These are phyloP conservation scores for Malassezia sympodialis DNA, from an alignment of 1,284 basidiomycete genomes.

Conservation along the genomic window DNA sequence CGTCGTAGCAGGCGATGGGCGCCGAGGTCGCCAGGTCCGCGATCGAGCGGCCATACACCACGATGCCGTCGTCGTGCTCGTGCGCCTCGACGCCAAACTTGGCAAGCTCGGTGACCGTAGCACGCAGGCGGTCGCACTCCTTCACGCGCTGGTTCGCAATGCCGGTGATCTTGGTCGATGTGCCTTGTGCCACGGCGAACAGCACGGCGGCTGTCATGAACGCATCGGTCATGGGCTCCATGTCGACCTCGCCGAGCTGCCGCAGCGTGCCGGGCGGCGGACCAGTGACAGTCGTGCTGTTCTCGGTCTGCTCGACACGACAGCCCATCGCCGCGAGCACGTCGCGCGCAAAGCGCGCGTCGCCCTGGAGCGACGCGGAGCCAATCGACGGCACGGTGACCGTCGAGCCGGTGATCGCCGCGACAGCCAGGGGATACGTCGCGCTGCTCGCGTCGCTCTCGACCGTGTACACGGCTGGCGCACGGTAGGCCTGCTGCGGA, in stretches of 20 bases:
- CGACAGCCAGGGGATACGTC: slow-evolving; percentile 91
- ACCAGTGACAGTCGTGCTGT: slow-evolving; percentile 83
- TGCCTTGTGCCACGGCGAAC: slow-evolving; percentile 59
- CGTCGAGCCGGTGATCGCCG: slow-evolving; percentile 85
- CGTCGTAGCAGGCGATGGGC: slow-evolving; percentile 88
- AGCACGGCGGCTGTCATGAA: slow-evolving; percentile 90
- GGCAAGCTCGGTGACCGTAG: slow-evolving; percentile 90
- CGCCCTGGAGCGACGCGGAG: slow-evolving; percentile 79
- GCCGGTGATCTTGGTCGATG: slow-evolving; percentile 68
- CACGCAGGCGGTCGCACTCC: slow-evolving; percentile 91
- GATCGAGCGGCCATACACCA: slow-evolving; percentile 69
- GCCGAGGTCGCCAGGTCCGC: slow-evolving; percentile 55
- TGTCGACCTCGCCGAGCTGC: slow-evolving; percentile 79
- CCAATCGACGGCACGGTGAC: slow-evolving; percentile 92
- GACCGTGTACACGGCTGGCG: slow-evolving; percentile 71
- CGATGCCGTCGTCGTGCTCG: slow-evolving; percentile 85
- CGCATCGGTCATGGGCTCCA: slow-evolving; percentile 99
- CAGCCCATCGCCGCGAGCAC: slow-evolving; percentile 94
- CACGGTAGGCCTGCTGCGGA: slow-evolving; percentile 67
- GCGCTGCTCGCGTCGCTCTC: slow-evolving; percentile 93
- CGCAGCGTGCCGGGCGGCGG: slow-evolving; percentile 70
- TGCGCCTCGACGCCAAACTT: slow-evolving; percentile 89
- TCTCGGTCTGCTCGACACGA: slow-evolving; percentile 72
- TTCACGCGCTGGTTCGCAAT: slow-evolving; percentile 98
- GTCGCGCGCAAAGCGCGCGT: slow-evolving; percentile 85